Conservation (phyloP, 2,329 filamentous ascomycete genomes). For the Aureobasidium musti region DNA sequence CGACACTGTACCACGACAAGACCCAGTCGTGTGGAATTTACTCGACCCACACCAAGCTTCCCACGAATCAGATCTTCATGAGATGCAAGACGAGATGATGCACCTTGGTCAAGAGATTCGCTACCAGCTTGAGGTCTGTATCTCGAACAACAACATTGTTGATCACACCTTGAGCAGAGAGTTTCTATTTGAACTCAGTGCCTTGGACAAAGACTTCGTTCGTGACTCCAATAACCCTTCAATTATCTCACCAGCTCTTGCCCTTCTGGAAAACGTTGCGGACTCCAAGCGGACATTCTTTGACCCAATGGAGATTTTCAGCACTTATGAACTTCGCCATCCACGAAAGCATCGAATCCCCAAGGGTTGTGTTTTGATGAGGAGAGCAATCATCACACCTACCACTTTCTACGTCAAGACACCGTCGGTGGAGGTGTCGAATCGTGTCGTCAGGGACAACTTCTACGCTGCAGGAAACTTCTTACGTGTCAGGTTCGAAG, state of each 20-base stretch:
- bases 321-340: constrained; percentile 42
- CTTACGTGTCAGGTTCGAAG: constrained; percentile 83
- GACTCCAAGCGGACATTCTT: constrained; percentile 64
- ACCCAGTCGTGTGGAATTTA: constrained; percentile 9
- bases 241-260: constrained; percentile 51
- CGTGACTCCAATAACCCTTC: constrained; percentile 29
- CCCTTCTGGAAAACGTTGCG: constrained; percentile 72
- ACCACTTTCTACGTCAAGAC: constrained; percentile 77
- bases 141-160: constrained; percentile 75
- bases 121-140: constrained; percentile 90
- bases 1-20: not conserved
- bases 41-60: constrained; percentile 19
- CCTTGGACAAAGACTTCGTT: constrained; percentile 46
- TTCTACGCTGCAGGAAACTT: constrained; percentile 72
- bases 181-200: constrained; percentile 66
- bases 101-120: constrained; percentile 65
- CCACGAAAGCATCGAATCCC: constrained; percentile 55
- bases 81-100: constrained; percentile 34
- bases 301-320: constrained; percentile 73
- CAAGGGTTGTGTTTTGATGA: constrained; percentile 70
- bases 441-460: constrained; percentile 78
- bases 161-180: constrained; percentile 70
- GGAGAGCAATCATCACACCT: constrained; percentile 79
- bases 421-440: constrained; percentile 81
- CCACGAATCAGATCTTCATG: constrained; percentile 32